phyloP scores from a whole-genome alignment of 163 green algal genomes.

The Scenedesmus sp. region DNA sequence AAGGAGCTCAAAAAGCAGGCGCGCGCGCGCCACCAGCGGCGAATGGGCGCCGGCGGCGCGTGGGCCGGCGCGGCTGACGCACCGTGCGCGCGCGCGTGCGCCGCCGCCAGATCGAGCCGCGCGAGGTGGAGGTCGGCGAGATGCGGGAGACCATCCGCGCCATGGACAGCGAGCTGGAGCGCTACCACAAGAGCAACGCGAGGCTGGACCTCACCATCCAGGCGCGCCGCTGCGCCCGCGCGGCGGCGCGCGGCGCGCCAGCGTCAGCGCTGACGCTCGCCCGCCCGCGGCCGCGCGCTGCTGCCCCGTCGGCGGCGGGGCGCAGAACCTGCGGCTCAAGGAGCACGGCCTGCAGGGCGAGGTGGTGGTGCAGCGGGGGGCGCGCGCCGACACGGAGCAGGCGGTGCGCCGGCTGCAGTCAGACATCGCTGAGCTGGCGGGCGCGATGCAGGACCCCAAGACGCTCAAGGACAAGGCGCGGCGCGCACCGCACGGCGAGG shows the following conservation, averaged over 20 bases:
- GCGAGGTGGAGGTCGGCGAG: constrained; percentile 80
- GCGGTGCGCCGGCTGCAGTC: constrained; percentile 83
- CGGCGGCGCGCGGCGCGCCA: background rate
- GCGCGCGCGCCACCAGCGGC: background rate
- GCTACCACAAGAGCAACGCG: constrained; percentile 82
- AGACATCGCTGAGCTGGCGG: constrained; percentile 54
- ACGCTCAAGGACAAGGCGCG: constrained; percentile 82
- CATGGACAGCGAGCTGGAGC: constrained; percentile 90
- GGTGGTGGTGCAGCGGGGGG: constrained; percentile 38
- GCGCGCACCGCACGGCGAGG: too few relatives aligned
- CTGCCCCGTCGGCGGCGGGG: background rate
- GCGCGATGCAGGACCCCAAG: constrained; percentile 78
- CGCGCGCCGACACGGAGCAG: constrained; percentile 46
- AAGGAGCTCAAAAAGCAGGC: constrained; percentile 92
- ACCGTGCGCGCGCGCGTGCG: background rate
- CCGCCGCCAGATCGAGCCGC: constrained; percentile 77
- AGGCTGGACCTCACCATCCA: constrained; percentile 75
- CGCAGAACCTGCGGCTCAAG: constrained; percentile 52
- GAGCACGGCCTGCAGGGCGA: constrained; percentile 60
- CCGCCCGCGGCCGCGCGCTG: too few relatives aligned
- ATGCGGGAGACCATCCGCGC: constrained; percentile 77
- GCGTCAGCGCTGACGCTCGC: background rate
- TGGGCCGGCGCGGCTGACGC: background rate
- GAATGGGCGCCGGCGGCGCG: background rate
- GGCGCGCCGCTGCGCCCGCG: constrained; percentile 35